These are phyloP conservation scores for Colletotrichum sp. DNA, from an alignment of 2,329 filamentous ascomycete genomes.

Conservation along the genomic window DNA sequence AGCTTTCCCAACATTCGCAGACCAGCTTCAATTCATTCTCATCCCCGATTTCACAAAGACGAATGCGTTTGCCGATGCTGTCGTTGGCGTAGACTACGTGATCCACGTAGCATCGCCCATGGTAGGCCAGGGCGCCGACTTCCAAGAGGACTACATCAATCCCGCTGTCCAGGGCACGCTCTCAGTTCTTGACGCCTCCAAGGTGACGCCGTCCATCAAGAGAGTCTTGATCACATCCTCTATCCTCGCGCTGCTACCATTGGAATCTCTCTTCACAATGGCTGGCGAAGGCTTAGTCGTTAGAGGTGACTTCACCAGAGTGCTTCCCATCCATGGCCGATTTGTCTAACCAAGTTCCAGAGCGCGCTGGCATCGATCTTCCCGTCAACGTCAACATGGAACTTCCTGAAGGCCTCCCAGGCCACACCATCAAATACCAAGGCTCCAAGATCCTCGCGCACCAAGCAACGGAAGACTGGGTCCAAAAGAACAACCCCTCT, in stretches of 20 bases:
- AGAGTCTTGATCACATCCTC: not conserved
- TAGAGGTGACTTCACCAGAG: not conserved
- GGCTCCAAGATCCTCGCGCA: conserved; percentile 10
- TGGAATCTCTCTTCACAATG: not conserved
- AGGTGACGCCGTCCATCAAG: not conserved
- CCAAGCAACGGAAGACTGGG: not conserved
- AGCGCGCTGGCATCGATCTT: not conserved
- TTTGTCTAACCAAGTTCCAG: not conserved
- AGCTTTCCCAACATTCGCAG: not conserved
- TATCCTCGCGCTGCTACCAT: not conserved
- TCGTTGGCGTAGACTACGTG: not conserved
- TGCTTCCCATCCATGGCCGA: not conserved
- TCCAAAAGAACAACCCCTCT: not conserved
- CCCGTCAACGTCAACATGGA: not conserved
- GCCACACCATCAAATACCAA: not conserved
- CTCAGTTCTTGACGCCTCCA: not conserved
- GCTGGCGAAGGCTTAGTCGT: not conserved
- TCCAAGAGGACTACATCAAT: not conserved
- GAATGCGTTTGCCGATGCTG: not conserved
- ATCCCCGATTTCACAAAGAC: not conserved
- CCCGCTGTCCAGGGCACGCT: not conserved
- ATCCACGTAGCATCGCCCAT: conserved; percentile 3
- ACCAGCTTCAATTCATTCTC: not conserved
- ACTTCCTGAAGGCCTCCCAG: not conserved
- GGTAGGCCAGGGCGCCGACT: not conserved